phyloP scores from a whole-genome alignment of 192 early-diverging fungal species.

The Coemansia sp. region DNA sequence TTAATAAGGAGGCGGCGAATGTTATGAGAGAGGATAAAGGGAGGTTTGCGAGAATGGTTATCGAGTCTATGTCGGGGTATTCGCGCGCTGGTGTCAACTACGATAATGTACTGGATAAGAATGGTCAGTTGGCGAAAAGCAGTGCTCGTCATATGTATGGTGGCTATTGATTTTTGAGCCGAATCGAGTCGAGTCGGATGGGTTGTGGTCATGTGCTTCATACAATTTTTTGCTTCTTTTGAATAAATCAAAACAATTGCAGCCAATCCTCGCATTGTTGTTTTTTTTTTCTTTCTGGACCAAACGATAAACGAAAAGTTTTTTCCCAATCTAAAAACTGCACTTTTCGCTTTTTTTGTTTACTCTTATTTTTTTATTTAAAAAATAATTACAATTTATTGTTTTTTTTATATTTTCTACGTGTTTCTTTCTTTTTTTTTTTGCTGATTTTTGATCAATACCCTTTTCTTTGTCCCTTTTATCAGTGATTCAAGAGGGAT shows the following conservation, averaged over 20 bases:
- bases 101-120: slow-evolving; percentile 59
- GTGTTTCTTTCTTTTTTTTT: too few species aligned
- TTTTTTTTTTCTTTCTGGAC: neutral
- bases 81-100: slow-evolving; percentile 65
- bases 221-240: too few species aligned
- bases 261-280: too few species aligned
- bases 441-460: too few species aligned
- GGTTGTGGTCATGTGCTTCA: neutral
- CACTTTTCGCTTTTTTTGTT: neutral
- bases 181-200: slow-evolving; percentile 2
- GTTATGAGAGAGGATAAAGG: slow-evolving; percentile 69
- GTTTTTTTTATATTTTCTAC: too few species aligned
- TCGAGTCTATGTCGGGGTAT: slow-evolving; percentile 76
- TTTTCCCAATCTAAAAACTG: neutral
- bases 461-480: too few species aligned
- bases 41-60: slow-evolving; percentile 77
- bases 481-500: too few species aligned
- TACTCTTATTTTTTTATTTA: slow-evolving; percentile 18
- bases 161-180: neutral
- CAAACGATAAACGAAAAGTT: too few species aligned
- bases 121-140: neutral
- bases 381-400: neutral
- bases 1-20: slow-evolving; percentile 95
- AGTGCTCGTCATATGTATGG: too few species aligned
- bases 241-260: slow-evolving; percentile 4